Conservation (phyloP, 257 asterid species). For the Scutellaria galericulata region DNA sequence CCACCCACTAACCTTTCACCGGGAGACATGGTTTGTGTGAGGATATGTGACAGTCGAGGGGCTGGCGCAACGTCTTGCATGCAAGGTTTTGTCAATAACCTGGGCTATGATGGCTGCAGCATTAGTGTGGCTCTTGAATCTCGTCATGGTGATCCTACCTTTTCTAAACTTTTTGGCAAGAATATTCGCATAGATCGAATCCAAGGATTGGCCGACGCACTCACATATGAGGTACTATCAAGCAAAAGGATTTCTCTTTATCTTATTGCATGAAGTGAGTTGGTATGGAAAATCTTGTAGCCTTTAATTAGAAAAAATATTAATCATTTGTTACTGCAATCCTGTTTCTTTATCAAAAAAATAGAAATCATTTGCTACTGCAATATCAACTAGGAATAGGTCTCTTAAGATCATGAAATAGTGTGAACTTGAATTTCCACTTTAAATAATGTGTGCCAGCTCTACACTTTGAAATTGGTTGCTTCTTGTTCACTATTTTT, state of each 20-base stretch:
- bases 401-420: conserved; percentile 9
- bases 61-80: conserved; percentile 91
- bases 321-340: neutral
- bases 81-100: conserved; percentile 89
- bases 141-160: conserved; percentile 91
- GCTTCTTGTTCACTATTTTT: conserved; percentile 15
- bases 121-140: conserved; percentile 92
- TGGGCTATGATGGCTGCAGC: conserved; percentile 95
- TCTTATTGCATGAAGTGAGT: conserved; percentile 4
- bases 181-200: conserved; percentile 92
- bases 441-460: conserved; percentile 5
- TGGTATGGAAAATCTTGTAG: neutral
- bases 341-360: too few relatives aligned
- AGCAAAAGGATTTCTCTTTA: neutral
- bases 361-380: neutral
- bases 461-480: conserved; percentile 11
- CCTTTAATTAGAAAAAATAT: neutral
- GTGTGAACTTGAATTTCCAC: neutral
- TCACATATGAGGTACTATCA: conserved; percentile 84
- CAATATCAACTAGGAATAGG: conserved; percentile 10
- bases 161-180: conserved; percentile 88
- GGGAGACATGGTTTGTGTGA: conserved; percentile 98
- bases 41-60: conserved; percentile 87
- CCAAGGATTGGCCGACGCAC: conserved; percentile 91
- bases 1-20: conserved; percentile 98